phyloP scores from a whole-genome alignment of 2,329 filamentous ascomycete species.

The Elsinoe necatrix region DNA sequence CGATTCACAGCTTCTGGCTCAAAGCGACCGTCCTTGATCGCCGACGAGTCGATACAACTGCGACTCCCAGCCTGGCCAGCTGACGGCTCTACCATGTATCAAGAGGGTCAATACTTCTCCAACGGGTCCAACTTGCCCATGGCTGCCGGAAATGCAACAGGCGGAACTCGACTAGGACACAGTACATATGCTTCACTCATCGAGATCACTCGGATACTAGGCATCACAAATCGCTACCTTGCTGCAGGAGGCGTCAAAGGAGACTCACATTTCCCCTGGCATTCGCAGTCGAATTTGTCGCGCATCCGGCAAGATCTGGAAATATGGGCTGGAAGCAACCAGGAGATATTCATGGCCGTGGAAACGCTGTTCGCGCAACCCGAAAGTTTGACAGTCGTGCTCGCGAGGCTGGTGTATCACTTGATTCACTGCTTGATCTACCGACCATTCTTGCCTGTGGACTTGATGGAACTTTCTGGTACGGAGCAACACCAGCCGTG shows the following conservation, averaged over 20 bases:
- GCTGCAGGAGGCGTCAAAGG: constrained; percentile 80
- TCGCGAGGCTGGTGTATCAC: constrained; percentile 82
- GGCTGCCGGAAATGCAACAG: constrained; percentile 28
- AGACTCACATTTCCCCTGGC: constrained; percentile 86
- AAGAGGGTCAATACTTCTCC: constrained; percentile 75
- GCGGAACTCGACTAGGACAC: constrained; percentile 57
- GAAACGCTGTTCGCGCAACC: constrained; percentile 67
- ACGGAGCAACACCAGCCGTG: constrained; percentile 80
- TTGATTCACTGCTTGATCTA: constrained; percentile 81
- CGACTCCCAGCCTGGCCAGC: constrained; percentile 67
- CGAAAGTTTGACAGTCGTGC: constrained; percentile 67
- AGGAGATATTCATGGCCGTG: constrained; percentile 68
- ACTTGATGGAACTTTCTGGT: constrained; percentile 69
- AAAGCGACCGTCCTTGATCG: constrained; percentile 69
- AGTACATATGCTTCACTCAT: constrained; percentile 74
- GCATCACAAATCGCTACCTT: constrained; percentile 74
- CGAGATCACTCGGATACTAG: constrained; percentile 73
- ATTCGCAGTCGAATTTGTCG: constrained; percentile 73
- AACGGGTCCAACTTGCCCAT: constrained; percentile 61
- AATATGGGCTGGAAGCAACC: constrained; percentile 73
- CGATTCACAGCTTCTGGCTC: constrained; percentile 76
- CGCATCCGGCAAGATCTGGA: constrained; percentile 80
- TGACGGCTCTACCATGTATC: constrained; percentile 49
- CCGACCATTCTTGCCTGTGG: constrained; percentile 75
- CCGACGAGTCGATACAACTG: constrained; percentile 66